phyloP scores from a whole-genome alignment of 1,139 yeast species.

The Dujonia santamariae region DNA sequence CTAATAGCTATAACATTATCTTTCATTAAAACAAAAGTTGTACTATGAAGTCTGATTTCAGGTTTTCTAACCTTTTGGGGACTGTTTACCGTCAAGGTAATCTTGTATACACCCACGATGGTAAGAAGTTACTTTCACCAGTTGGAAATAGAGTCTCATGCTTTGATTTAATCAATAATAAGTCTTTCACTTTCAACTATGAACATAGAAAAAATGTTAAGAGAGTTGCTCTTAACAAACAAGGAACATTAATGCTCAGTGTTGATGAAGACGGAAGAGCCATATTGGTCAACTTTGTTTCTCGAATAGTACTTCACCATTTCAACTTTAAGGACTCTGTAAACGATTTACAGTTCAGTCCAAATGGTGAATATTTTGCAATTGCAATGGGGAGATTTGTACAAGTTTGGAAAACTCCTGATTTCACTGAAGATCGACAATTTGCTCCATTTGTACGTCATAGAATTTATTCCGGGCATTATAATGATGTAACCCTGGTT shows the following conservation, averaged over 20 bases:
- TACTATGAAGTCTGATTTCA: slow-evolving; percentile 45
- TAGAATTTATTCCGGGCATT: slow-evolving; percentile 90
- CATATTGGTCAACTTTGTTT: slow-evolving; percentile 77
- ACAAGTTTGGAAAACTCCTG: slow-evolving; percentile 95
- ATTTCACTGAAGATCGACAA: slow-evolving; percentile 67
- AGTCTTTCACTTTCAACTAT: slow-evolving; percentile 84
- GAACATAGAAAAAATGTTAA: slow-evolving; percentile 88
- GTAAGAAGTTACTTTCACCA: slow-evolving; percentile 79
- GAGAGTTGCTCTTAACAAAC: slow-evolving; percentile 77
- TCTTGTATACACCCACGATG: slow-evolving; percentile 82
- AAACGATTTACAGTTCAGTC: slow-evolving; percentile 74
- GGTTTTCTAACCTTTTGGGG: slow-evolving; percentile 84
- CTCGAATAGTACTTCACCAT: slow-evolving; percentile 89
- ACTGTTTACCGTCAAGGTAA: slow-evolving; percentile 94
- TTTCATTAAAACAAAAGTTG: no score
- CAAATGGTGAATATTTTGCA: slow-evolving; percentile 86
- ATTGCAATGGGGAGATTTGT: slow-evolving; percentile 78
- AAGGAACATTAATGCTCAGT: slow-evolving; percentile 75
- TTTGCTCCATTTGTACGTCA: slow-evolving; percentile 95
- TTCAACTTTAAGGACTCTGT: slow-evolving; percentile 87
- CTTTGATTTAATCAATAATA: slow-evolving; percentile 81
- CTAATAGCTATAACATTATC: no score
- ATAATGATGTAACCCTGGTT: slow-evolving; percentile 71
- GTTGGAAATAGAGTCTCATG: slow-evolving; percentile 92
- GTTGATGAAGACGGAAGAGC: slow-evolving; percentile 95